Conservation (phyloP, 1,139 yeast species). For the Protomyces gravidus region DNA sequence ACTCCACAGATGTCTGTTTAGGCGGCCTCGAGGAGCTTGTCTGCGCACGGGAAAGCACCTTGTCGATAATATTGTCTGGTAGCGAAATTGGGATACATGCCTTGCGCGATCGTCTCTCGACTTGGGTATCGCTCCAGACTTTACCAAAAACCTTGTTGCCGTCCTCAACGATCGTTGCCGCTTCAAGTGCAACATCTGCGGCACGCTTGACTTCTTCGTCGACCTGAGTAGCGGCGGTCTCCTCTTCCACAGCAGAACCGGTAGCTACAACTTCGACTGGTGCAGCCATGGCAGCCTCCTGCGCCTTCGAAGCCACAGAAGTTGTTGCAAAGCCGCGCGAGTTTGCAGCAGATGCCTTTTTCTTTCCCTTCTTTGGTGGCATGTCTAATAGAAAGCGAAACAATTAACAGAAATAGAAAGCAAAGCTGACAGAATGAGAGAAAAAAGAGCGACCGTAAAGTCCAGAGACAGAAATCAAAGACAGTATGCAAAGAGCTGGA, state of each 20-base stretch:
- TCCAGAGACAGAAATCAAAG: too few relatives aligned
- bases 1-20: background rate
- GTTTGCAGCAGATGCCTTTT: constrained; percentile 16
- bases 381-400: background rate
- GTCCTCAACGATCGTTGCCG: constrained; percentile 5
- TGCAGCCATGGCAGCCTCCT: constrained; percentile 2
- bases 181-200: background rate
- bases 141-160: constrained; percentile 11
- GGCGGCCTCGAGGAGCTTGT: background rate
- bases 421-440: background rate
- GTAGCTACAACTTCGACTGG: background rate
- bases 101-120: constrained; percentile 16
- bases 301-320: constrained; percentile 12
- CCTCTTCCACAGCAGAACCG: background rate
- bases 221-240: background rate
- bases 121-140: constrained; percentile 6
- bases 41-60: background rate
- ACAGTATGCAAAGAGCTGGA: too few relatives aligned
- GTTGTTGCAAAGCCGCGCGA: constrained; percentile 21
- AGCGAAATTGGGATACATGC: constrained; percentile 7
- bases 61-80: constrained; percentile 2
- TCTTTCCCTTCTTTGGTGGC: constrained; percentile 10
- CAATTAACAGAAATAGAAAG: background rate
- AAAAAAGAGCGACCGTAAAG: background rate
- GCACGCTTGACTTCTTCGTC: background rate